Evolutionary conservation across 1,284 basidiomycete genomes (phyloP).

Genomic region (Agaricales sp.): DNA sequence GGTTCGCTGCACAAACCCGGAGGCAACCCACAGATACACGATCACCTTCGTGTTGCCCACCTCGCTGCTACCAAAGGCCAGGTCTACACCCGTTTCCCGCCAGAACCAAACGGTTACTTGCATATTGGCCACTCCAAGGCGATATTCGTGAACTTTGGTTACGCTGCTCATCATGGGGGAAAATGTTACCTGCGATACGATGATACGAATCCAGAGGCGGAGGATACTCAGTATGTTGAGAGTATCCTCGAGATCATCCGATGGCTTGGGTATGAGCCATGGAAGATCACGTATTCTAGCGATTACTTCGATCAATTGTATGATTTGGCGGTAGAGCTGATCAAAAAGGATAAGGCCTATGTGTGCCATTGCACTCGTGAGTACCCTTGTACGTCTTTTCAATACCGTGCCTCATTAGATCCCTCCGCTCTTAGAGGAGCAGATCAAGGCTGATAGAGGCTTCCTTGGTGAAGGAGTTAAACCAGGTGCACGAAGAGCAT

Average conservation of each 20-base stretch:
- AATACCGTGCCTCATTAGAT: conserved; percentile 5
- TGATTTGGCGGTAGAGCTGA: conserved; percentile 86
- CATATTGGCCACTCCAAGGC: conserved; percentile 98
- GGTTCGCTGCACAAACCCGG: conserved; percentile 91
- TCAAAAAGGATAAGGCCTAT: conserved; percentile 88
- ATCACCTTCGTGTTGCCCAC: conserved; percentile 75
- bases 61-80: conserved; percentile 72
- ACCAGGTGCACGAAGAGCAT: conserved; percentile 33
- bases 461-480: conserved; percentile 77
- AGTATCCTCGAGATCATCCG: conserved; percentile 92
- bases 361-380: conserved; percentile 91
- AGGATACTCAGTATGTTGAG: conserved; percentile 94
- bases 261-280: conserved; percentile 98
- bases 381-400: conserved; percentile 19
- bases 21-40: conserved; percentile 83
- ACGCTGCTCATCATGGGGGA: conserved; percentile 86
- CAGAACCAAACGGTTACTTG: conserved; percentile 95
- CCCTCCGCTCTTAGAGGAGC: conserved; percentile 51
- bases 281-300: conserved; percentile 98
- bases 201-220: conserved; percentile 98
- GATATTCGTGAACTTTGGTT: conserved; percentile 98
- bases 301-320: conserved; percentile 93
- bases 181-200: conserved; percentile 93
- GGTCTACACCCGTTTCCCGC: conserved; percentile 96
- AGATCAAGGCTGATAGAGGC: conserved; percentile 84